Conservation (phyloP, 2,329 filamentous ascomycete genomes). For the Colletotrichum karsti region DNA sequence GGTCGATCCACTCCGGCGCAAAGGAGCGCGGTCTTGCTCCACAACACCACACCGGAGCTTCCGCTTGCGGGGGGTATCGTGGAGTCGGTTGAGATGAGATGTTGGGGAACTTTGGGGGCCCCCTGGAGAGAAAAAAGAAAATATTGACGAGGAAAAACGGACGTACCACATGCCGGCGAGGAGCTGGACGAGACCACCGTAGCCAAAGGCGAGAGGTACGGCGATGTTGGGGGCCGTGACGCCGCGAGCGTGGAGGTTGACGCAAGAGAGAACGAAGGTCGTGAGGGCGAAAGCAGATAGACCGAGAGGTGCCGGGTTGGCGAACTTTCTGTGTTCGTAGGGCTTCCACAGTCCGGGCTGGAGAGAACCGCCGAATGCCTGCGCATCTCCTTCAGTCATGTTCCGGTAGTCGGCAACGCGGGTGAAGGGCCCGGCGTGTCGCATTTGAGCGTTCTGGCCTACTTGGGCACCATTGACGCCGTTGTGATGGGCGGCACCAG, state of each 20-base stretch:
- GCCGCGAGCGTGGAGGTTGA: slow-evolving; percentile 74
- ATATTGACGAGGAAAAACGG: background rate
- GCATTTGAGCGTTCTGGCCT: slow-evolving; percentile 12
- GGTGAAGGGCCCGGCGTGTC: slow-evolving; percentile 22
- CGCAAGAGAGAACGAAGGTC: slow-evolving; percentile 79
- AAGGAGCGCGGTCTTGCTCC: slow-evolving; percentile 13
- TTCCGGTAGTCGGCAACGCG: slow-evolving; percentile 28
- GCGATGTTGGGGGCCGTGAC: slow-evolving; percentile 72
- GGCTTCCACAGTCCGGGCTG: slow-evolving; percentile 75
- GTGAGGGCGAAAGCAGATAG: slow-evolving; percentile 83
- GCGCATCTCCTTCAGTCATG: slow-evolving; percentile 31
- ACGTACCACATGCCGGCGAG: slow-evolving; percentile 87
- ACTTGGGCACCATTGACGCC: slow-evolving; percentile 14
- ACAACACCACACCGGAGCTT: slow-evolving; percentile 1
- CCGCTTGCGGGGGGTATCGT: slow-evolving; percentile 23
- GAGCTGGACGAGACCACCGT: slow-evolving; percentile 82
- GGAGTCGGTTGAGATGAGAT: slow-evolving; percentile 27
- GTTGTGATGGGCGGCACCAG: slow-evolving; percentile 22
- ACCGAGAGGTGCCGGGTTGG: slow-evolving; percentile 81
- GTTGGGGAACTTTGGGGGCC: slow-evolving; percentile 12
- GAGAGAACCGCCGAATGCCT: slow-evolving; percentile 76
- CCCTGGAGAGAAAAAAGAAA: background rate
- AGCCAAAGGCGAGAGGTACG: slow-evolving; percentile 75
- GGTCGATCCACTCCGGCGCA: slow-evolving; percentile 16
- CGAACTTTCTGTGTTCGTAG: slow-evolving; percentile 74